A percentile compares a stretch with the other conserved stretches of the same genome.
phyloP scores from a whole-genome alignment of 768 basidiomycete genomes.

The Lactifluus pinguis region DNA sequence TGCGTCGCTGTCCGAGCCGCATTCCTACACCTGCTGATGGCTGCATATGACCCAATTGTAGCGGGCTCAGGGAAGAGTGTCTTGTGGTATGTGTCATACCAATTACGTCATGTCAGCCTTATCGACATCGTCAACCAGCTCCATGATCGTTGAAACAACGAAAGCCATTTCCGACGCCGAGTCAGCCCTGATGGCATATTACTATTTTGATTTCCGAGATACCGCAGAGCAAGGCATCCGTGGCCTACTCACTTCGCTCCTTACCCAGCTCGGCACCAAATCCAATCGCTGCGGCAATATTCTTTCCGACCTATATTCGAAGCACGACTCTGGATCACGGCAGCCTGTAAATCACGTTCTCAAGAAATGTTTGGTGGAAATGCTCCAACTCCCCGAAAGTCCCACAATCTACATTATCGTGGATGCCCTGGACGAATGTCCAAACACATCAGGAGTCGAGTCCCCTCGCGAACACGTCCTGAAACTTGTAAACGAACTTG shows the following conservation, averaged over 20 bases:
- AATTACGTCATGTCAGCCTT: not conserved
- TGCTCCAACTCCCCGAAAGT: not conserved
- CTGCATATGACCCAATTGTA: not conserved
- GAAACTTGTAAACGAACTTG: not conserved
- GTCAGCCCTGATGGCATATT: not conserved
- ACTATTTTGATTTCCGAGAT: not conserved
- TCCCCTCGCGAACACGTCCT: not conserved
- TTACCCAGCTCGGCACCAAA: not conserved
- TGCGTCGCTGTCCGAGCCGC: not conserved
- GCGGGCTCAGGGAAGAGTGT: not conserved
- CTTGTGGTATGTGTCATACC: not conserved
- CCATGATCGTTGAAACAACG: not conserved
- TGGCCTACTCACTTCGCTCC: not conserved
- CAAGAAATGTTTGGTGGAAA: not conserved
- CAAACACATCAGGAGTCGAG: not conserved
- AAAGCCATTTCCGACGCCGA: not conserved
- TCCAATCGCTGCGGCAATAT: not conserved
- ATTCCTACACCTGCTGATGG: too few species aligned
- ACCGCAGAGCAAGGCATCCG: not conserved
- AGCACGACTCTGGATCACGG: not conserved
- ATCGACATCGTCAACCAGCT: not conserved
- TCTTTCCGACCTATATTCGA: not conserved
- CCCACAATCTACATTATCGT: not conserved
- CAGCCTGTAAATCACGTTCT: not conserved
- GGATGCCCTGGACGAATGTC: not conserved